Evolutionary conservation across 768 basidiomycete species (phyloP), one percentile per base, ranked within the genome.

Genomic region (Vishniacozyma victoriae): DNA sequence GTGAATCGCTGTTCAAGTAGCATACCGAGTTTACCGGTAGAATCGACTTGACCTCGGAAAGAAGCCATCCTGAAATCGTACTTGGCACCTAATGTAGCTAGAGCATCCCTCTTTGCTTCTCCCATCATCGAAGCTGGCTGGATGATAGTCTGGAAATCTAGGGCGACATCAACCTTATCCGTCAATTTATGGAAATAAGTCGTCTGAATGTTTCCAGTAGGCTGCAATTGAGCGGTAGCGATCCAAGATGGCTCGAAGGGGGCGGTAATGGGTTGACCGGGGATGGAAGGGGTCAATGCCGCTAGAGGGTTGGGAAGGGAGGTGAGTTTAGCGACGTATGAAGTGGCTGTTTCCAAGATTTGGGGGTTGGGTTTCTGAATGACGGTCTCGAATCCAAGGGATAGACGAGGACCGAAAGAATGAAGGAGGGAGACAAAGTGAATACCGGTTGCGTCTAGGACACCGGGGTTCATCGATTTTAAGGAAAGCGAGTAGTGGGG

Each of bases 141-240:
- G 40, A 69, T 59, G 46, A 91, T 77, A 33, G 92, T 72, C 68
- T 89, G 83, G 49, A 99, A 73, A 61, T 97, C 93, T 25, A 91
- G 89, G 25, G 89, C 93, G n/a, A 92, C 90, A 54, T 97, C 95
- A 12, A 99, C 86, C 74, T 93, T 90, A 48, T 93, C 88, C 71
- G 85, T 85, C 51, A 99, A 75, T 69, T 88, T 91, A 57, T 96
- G 91, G 86, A 89, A 95, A 73, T 97, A 99, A 7, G 89, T 92
- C 23, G 91, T 82, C 72, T 91, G 86, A 20, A 95, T 63, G 41
- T 87, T 79, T 19, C 92, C 89, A 14, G 81, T 77, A 14, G 84
- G 79, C 69, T 91, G 89, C 12, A 92, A 54, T 64, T 88, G 87
- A 12, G 88, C 85, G 3, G 91, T 93, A n/a, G 87, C 89, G 60